A percentile compares a stretch with the other conserved stretches of the same genome.
These are phyloP conservation scores for Fagopyrum tataricum DNA, from an alignment of 148 eudicot species.

Conservation along the genomic window DNA sequence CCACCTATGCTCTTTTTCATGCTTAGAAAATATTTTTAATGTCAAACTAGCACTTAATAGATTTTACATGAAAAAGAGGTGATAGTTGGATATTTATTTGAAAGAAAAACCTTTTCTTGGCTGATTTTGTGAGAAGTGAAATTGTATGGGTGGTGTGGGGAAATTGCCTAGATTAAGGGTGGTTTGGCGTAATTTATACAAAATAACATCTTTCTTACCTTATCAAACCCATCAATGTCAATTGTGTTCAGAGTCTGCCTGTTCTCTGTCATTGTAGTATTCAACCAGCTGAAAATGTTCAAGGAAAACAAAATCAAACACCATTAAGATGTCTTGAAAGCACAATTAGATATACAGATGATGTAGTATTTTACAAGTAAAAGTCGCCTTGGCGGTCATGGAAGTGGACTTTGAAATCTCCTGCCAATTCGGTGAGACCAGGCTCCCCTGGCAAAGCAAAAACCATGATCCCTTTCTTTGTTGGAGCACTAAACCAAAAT, in stretches of 20 bases:
- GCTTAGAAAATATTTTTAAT: too few relatives aligned
- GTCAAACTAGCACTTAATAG: too few relatives aligned
- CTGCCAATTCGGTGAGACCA: slow-evolving; percentile 80
- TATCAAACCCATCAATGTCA: slow-evolving; percentile 95
- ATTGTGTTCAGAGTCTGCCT: slow-evolving; percentile 63
- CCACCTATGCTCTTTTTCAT: too few relatives aligned
- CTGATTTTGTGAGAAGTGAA: too few relatives aligned
- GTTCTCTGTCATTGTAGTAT: slow-evolving; percentile 94
- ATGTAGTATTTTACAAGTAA: slow-evolving; percentile 55
- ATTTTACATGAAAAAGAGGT: too few relatives aligned
- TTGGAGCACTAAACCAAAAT: slow-evolving; percentile 96
- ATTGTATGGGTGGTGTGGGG: too few relatives aligned
- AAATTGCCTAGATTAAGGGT: too few relatives aligned
- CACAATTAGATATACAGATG: slow-evolving; percentile 5
- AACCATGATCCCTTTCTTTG: slow-evolving; percentile 90
- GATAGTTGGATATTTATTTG: too few relatives aligned
- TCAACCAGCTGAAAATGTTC: slow-evolving; percentile 70
- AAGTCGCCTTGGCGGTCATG: slow-evolving; percentile 98
- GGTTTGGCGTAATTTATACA: too few relatives aligned
- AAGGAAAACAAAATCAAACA: slow-evolving; percentile 6
- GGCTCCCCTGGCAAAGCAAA: slow-evolving; percentile 99
- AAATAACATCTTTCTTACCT: slow-evolving; percentile 36
- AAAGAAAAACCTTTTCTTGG: too few relatives aligned
- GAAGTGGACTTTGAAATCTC: slow-evolving; percentile 92
- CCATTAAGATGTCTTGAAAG: slow-evolving; percentile 6